A percentile compares a stretch with the other conserved stretches of the same genome.
Conservation (phyloP, 208 protist genomes). For the Porcisia hertigi region DNA sequence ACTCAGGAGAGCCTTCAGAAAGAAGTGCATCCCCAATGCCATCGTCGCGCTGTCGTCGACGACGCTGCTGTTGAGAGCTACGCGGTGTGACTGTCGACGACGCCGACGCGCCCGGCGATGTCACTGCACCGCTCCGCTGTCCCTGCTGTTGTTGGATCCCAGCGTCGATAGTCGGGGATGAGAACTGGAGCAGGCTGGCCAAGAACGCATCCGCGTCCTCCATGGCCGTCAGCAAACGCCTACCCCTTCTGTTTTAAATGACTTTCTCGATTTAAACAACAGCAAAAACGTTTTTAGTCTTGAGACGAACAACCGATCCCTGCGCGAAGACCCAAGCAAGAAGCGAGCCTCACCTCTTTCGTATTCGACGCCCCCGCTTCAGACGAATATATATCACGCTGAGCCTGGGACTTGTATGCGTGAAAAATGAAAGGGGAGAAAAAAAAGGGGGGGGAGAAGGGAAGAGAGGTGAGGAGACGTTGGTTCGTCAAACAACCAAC, state of each 20-base stretch:
- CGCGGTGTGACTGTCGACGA: background rate
- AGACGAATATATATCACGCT: no score
- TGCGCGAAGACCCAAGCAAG: no score
- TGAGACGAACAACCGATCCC: no score
- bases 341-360: no score
- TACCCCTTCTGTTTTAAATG: background rate
- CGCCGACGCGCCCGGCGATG: background rate
- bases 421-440: no score
- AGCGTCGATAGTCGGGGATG: slow-evolving; percentile 36
- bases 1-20: background rate
- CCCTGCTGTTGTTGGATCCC: slow-evolving; percentile 34
- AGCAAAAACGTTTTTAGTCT: background rate
- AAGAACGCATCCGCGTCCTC: slow-evolving; percentile 65
- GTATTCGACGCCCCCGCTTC: no score
- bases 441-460: no score
- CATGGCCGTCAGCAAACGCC: slow-evolving; percentile 18
- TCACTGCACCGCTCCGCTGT: background rate
- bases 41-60: background rate
- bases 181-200: slow-evolving; percentile 50
- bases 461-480: no score
- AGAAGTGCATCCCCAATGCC: background rate
- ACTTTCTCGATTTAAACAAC: background rate
- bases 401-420: no score
- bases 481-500: no score
- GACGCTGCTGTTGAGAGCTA: slow-evolving; percentile 6